Evolutionary conservation across 2,329 filamentous ascomycete species (phyloP).

Genomic region (Stemphylium lycopersici): DNA sequence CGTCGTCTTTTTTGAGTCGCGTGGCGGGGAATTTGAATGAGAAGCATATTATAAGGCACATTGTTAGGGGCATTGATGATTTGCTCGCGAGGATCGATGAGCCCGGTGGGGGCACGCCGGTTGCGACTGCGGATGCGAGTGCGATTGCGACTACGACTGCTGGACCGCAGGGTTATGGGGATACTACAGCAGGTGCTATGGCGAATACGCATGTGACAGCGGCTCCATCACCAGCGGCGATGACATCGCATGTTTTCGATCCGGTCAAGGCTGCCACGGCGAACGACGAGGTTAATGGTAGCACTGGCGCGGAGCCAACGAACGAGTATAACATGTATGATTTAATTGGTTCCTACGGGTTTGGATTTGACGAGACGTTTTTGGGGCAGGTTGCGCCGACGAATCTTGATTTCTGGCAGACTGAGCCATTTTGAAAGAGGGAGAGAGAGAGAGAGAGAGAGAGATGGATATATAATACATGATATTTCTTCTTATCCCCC

Average conservation of each 20-base stretch:
- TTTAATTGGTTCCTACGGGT: conserved; percentile 40
- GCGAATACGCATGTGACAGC: too few species aligned
- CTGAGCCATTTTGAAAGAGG: conserved; percentile 25
- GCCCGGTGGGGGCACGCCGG: conserved; percentile 20
- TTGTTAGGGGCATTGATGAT: conserved; percentile 38
- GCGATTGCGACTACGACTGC: background rate
- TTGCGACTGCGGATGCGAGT: conserved; percentile 8
- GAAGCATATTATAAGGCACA: conserved; percentile 39
- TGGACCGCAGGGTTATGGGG: too few species aligned
- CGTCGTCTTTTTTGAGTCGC: conserved; percentile 33
- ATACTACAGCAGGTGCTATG: too few species aligned
- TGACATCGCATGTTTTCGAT: background rate
- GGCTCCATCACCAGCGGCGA: background rate
- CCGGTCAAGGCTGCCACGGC: conserved; percentile 5
- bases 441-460: background rate
- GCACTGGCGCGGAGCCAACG: conserved; percentile 3
- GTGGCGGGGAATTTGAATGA: conserved; percentile 38
- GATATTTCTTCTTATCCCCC: background rate
- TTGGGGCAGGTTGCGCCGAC: conserved; percentile 36
- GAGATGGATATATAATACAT: background rate
- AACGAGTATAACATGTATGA: conserved; percentile 37
- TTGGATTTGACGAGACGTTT: conserved; percentile 43
- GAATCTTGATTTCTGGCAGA: conserved; percentile 40
- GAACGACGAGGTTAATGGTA: background rate
- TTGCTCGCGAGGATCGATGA: conserved; percentile 35